Evolutionary conservation across 1,139 yeast species (phyloP), one percentile per base, ranked within the genome.

Genomic region (Diutina catenulata): DNA sequence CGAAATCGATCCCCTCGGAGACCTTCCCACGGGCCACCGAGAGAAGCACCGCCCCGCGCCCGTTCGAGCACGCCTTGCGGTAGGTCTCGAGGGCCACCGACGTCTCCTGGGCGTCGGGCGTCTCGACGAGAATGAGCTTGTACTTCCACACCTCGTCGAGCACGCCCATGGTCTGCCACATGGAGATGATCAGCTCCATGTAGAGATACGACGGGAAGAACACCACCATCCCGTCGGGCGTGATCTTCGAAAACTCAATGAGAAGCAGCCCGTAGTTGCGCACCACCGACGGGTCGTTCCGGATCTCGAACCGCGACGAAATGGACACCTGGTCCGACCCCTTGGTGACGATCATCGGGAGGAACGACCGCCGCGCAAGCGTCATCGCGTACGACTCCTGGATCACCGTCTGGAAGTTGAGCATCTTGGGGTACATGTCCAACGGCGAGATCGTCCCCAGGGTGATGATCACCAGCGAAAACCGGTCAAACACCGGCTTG

Each of bases 21-120:
- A 91, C 97, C 54, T 91, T 91, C 7, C 99, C 99, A 70, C 99
- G 88, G 23, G 99, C 99, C 45, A 91, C 99, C 28, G 96, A 86
- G 35, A 91, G 68, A 52, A 91, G 70, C 2, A 93, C 88, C 0
- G 99, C 99, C 2, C 99, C 99, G 46, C 98, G 70, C 5, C 99
- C 99, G 57, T 88, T 93, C 2, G 93, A 80, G 53, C 99, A 91
- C 0, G 99, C 99, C 29, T 88, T 83, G 50, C 98, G 69, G 54
- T 88, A 91, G 0, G 98, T 91, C 48, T 93, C 98, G 46, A 91
- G 62, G 0, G 98, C 99, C 45, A 91, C 61, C 1, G 95, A 81
- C 0, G 99, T 91, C 56, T 93, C 99, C 56, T 93, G 99, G 1
- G 96, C 95, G 71, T 91, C 99, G 0, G 99, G 99, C 0, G 99